Percentiles rank a stretch among this genome's conserved stretches.
Conservation (phyloP, 1,284 basidiomycete species). For the Pyrrhoderma lamaoense region DNA sequence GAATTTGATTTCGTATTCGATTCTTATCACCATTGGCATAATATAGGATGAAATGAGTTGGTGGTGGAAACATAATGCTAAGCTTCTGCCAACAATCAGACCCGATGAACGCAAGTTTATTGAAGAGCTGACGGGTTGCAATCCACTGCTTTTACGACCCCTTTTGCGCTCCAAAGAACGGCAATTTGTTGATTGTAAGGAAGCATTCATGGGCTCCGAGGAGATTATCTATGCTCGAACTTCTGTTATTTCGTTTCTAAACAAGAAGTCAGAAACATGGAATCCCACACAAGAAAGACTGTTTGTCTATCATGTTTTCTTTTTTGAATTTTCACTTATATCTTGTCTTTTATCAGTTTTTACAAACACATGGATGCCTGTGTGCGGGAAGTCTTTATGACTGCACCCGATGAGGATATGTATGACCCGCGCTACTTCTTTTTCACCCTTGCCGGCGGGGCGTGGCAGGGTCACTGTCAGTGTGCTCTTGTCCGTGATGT, state of each 20-base stretch:
- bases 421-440: conserved; percentile 13
- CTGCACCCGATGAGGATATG: conserved; percentile 12
- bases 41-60: conserved; percentile 14
- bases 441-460: conserved; percentile 11
- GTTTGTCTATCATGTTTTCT: background rate
- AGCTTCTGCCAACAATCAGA: conserved; percentile 8
- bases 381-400: conserved; percentile 12
- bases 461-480: conserved; percentile 13
- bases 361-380: conserved; percentile 16
- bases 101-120: conserved; percentile 14
- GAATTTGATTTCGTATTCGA: background rate
- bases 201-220: conserved; percentile 9
- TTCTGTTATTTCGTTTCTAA: conserved; percentile 5
- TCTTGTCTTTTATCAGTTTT: background rate
- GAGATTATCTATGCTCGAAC: conserved; percentile 11
- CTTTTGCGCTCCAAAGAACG: conserved; percentile 12
- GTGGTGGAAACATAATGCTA: conserved; percentile 16
- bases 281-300: conserved; percentile 3
- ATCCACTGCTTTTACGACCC: conserved; percentile 12
- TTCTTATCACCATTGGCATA: background rate
- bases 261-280: conserved; percentile 13
- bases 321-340: background rate
- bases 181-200: conserved; percentile 11
- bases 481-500: conserved; percentile 11
- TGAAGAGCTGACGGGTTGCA: conserved; percentile 14